phyloP scores from a whole-genome alignment of 495 filamentous ascomycete genomes.

The Darksidea phi region DNA sequence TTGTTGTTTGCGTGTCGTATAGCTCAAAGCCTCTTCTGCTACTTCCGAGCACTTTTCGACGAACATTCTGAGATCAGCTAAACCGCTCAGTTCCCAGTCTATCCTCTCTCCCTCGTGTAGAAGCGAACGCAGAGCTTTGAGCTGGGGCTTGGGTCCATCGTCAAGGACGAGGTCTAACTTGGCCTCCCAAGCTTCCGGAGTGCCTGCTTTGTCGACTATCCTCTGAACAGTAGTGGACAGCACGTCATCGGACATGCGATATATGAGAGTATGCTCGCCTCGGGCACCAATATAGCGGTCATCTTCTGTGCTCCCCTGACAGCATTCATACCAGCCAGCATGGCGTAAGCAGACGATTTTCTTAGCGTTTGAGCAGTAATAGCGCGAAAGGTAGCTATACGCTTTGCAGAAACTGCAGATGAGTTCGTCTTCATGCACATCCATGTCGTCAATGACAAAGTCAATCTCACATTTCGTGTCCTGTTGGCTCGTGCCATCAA shows the following conservation, averaged over 20 bases:
- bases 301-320: slow-evolving; percentile 56
- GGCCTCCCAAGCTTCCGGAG: slow-evolving; percentile 86
- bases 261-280: slow-evolving; percentile 63
- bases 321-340: slow-evolving; percentile 75
- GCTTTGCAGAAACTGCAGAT: slow-evolving; percentile 90
- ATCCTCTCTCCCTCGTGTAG: slow-evolving; percentile 96
- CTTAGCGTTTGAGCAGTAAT: slow-evolving; percentile 72
- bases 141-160: slow-evolving; percentile 75
- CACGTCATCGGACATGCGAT: slow-evolving; percentile 70
- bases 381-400: slow-evolving; percentile 87
- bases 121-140: slow-evolving; percentile 81
- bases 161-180: slow-evolving; percentile 83
- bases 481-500: slow-evolving; percentile 40
- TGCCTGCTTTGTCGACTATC: slow-evolving; percentile 78
- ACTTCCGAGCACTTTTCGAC: slow-evolving; percentile 96
- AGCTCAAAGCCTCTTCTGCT: slow-evolving; percentile 96
- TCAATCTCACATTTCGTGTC: slow-evolving; percentile 37
- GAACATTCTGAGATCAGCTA: slow-evolving; percentile 79
- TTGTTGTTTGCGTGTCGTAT: slow-evolving; percentile 96
- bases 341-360: slow-evolving; percentile 79
- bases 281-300: slow-evolving; percentile 45
- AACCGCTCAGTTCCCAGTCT: slow-evolving; percentile 82
- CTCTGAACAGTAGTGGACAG: slow-evolving; percentile 67
- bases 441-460: slow-evolving; percentile 28
- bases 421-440: slow-evolving; percentile 72